Base-by-base conservation (phyloP, 2,329 filamentous ascomycete species). In the Juglanconis oblonga region DNA sequence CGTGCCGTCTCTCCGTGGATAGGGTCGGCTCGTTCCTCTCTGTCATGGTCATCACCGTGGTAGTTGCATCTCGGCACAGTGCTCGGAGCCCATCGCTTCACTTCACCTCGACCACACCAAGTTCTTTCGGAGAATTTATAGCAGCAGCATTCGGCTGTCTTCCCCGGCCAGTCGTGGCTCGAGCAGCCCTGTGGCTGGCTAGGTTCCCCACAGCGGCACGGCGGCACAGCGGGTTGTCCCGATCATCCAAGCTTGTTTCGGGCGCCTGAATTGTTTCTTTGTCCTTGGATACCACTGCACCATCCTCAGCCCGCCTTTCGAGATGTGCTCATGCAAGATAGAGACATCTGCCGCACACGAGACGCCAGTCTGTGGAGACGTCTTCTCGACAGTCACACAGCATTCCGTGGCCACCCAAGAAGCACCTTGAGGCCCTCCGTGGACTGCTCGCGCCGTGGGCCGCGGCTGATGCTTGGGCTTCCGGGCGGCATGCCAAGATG, bases 211-310 rank as follows among this genome's bases (percentile, higher is more conserved):
- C 54, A 42, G 36, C 55, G 7, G 13, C 44, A 45, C 44, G 17
- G 44, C 44, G 44, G 44, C 44, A 17, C n/a, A 45, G 17, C 44
- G 55, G 55, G 32, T 24, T 57, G 55, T 57, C 55, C 55, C 55
- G 55, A 57, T 31, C n/a, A 54, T 54, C 55, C 47, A 42, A 57
- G 45, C 55, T 40, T 44, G 31, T 56, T 54, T 14, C 10, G 24
- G 14, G 47, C 35, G 14, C 55, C 10, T 31, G 45, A 24, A 24
- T 42, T 55, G 53, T 55, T 55, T 49, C 44, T 38, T 17, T 55
- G 17, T 24, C 17, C 17, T 24, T 24, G 17, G 17, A 24, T 24
- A 24, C 17, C 17, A 24, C 17, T 24, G 17, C 53, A 31, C 32
- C 44, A 48, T 29, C n/a, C 9, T 51, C 14, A 17, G n/a, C 31